Percentiles rank a stretch among this genome's conserved stretches.
These are phyloP conservation scores for Aspergillus heteromorphus DNA, from an alignment of 495 filamentous ascomycete genomes.

Conservation along the genomic window DNA sequence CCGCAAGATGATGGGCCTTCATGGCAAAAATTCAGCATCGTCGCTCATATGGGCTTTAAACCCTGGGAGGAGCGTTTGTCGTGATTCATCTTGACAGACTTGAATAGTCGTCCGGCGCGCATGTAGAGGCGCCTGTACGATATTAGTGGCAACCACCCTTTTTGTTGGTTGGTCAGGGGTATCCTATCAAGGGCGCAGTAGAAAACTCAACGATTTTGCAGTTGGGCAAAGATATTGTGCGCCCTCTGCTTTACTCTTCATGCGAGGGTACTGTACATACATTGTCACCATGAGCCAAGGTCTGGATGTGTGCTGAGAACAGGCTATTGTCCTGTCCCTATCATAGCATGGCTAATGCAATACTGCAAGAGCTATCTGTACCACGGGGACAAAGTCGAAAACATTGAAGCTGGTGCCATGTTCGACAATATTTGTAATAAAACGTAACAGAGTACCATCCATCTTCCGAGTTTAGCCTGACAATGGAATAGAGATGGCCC, in stretches of 20 bases:
- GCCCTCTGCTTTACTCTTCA: too few species aligned
- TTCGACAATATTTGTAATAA: background rate
- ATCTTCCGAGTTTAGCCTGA: background rate
- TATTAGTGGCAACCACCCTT: too few species aligned
- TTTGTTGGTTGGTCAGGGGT: too few species aligned
- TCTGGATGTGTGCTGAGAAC: background rate
- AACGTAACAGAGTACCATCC: background rate
- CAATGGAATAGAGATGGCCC: background rate
- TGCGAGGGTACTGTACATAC: too few species aligned
- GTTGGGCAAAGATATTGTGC: too few species aligned
- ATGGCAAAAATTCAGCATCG: background rate
- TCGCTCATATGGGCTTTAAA: background rate
- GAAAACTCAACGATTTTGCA: too few species aligned
- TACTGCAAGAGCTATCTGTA: background rate
- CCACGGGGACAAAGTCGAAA: background rate
- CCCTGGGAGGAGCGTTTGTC: slow-evolving; percentile 32
- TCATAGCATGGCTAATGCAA: background rate
- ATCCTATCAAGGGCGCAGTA: too few species aligned
- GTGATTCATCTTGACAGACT: slow-evolving; percentile 40
- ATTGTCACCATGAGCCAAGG: background rate
- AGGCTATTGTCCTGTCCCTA: background rate
- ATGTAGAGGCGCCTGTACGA: too few species aligned
- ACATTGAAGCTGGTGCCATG: background rate
- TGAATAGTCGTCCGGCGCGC: too few species aligned
- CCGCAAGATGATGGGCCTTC: background rate